Conservation (phyloP, 768 basidiomycete genomes). For the Omphalotus guepiniiformis region DNA sequence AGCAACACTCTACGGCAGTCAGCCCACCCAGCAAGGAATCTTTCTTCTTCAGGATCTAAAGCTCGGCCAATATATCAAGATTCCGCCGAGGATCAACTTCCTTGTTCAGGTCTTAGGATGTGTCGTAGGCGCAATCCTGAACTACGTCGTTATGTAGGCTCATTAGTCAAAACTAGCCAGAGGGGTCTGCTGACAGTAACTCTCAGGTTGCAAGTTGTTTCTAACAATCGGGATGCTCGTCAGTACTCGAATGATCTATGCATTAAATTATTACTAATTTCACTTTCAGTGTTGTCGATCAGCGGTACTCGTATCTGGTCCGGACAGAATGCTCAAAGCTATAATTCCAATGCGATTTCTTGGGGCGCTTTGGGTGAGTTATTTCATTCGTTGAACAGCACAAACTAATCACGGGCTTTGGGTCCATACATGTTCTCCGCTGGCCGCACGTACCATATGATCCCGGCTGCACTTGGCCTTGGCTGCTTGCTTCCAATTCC, state of each 20-base stretch:
- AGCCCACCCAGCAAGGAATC: constrained; percentile 32
- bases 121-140: constrained; percentile 30
- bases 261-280: no score
- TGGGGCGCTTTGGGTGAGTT: constrained; percentile 25
- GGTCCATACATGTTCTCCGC: constrained; percentile 27
- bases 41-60: constrained; percentile 42
- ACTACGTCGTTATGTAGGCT: constrained; percentile 19
- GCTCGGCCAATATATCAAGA: constrained; percentile 33
- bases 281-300: no score
- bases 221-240: no score
- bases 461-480: constrained; percentile 22
- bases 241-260: no score
- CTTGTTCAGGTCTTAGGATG: constrained; percentile 38
- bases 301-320: constrained; percentile 28
- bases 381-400: constrained; percentile 9
- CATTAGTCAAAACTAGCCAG: no score
- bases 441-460: constrained; percentile 20
- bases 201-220: no score
- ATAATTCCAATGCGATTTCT: constrained; percentile 29
- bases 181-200: no score
- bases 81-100: constrained; percentile 46
- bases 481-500: constrained; percentile 29
- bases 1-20: constrained; percentile 25
- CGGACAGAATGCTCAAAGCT: constrained; percentile 24
- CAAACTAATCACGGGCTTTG: constrained; percentile 22